Base-by-base conservation (phyloP, 164 flowering plant species). In the Liriodendron chinense region DNA sequence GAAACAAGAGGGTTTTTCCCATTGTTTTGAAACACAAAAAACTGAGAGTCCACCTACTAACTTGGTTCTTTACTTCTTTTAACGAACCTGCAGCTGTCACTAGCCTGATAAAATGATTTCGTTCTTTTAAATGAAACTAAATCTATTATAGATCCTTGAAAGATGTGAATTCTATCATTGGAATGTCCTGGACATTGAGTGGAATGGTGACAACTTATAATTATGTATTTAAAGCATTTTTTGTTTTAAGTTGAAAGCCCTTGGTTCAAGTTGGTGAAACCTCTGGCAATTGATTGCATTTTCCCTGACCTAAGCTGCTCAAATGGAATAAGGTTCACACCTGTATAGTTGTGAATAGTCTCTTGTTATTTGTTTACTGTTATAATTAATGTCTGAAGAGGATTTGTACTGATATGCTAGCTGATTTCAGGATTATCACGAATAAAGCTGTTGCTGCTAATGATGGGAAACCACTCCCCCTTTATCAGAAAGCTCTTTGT, bases 401-500 rank as follows among this genome's bases (percentile, higher is more conserved):
- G 43, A 34, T 1, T 69, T 43, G 48, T 59, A 59, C 57, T 72
- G 43, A 72, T 50, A 12, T 47, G 13, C 16, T 53, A 47, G 16
- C 68, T 74, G 63, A 74, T 71, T 70, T 18, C 64, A 96, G 99
- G 87, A 86, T 92, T 9, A 81, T 96, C 87, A 94, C 98, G 10
- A 82, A 68, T 80, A 96, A 96, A 85, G 99, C 99, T 21, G 75
- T 90, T 74, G 98, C 89, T 65, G 97, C 98, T 72, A 96, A 96
- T 84, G 98, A 94, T 70, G 97, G 98, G 80, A 94, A 94, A 86
- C 99, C 97, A 23, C 82, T 96, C 20, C 97, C 99, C 59, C 82
- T 96, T 1, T 92, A 96, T 78, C 99, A 94, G 80, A 96, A 94
- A 81, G 99, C 98, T 78, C 80, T 96, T 62, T 92, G 97, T 85